Base-by-base conservation (phyloP, 2,329 filamentous ascomycete genomes). In the Rutstroemia sp. region DNA sequence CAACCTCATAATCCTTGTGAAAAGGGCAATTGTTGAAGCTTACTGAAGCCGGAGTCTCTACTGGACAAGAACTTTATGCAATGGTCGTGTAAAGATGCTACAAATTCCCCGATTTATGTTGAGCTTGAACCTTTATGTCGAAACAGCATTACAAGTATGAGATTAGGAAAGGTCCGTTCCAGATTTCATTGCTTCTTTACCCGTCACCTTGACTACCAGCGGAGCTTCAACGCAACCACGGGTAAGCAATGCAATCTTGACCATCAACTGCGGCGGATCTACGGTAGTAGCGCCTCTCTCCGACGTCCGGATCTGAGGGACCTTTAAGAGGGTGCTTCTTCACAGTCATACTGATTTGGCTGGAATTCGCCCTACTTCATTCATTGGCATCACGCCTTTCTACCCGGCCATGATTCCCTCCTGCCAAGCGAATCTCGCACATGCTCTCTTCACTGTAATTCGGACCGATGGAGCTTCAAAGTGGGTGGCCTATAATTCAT, bases 1-100 rank as follows among this genome's bases (percentile, higher is more conserved):
- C 52, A 55, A 39, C 38, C 52, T 50, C 19, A 25, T 44, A n/a
- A 55, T 44, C 52, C 52, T 21, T 50, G 46, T 14, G 21, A 21
- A 23, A 25, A 23, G 52, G 45, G n/a, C 39, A 42, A 12, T 3
- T 34, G 30, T 34, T 34, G 30, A 34, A 34, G 30, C 30, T 34
- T 34, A 34, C 30, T 34, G 30, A 34, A 12, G 30, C 30, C 30
- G 30, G 30, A 34, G 30, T 34, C 30, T 14, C 14, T 42, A 42
- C 39, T n/a, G 18, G 39, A 42, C 39, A 42, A 42, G 6, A 42
- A 42, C 8, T 42, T 42, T 8, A 42, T 42, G 39, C 39, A 42
- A 18, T n/a, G 16, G 18, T 42, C 39, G 39, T 42, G 39, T 42
- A 42, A 42, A 42, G 2, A 42, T n/a, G 9, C 16, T 42, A 42